Evolutionary conservation across 177 flowering plant genomes (phyloP).

Genomic region (Vitis hybrid): DNA sequence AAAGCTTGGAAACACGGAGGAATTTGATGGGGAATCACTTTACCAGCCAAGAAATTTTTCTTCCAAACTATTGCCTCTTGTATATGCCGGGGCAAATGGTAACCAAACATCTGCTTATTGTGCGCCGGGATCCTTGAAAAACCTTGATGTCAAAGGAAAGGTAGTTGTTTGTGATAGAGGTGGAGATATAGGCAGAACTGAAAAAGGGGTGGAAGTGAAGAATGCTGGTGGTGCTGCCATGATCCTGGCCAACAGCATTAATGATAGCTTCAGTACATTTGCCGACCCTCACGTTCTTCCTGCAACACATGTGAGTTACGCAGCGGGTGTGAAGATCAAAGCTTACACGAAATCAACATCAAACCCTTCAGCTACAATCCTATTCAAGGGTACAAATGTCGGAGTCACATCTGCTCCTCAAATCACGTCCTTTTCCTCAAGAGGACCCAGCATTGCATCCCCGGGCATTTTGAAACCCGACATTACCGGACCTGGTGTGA

Average conservation of each 20-base stretch:
- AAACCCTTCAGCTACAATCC: constrained; percentile 39
- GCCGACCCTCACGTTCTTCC: constrained; percentile 50
- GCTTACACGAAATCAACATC: constrained; percentile 38
- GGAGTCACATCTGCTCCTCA: constrained; percentile 34
- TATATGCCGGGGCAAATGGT: constrained; percentile 10
- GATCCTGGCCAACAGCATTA: constrained; percentile 37
- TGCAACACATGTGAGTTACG: constrained; percentile 35
- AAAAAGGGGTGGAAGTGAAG: constrained; percentile 39
- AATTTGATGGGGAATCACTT: constrained; percentile 40
- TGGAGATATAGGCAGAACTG: constrained; percentile 17
- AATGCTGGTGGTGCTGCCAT: constrained; percentile 54
- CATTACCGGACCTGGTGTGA: constrained; percentile 57
- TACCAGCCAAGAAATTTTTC: constrained; percentile 37
- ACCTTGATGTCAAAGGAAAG: constrained; percentile 36
- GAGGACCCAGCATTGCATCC: constrained; percentile 48
- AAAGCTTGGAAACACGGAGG: constrained; percentile 36
- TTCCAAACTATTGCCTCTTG: constrained; percentile 28
- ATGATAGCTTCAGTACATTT: constrained; percentile 20
- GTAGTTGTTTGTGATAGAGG: constrained; percentile 47
- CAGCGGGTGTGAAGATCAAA: constrained; percentile 30
- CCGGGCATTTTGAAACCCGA: constrained; percentile 62
- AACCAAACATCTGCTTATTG: constrained; percentile 7
- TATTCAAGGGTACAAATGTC: constrained; percentile 43
- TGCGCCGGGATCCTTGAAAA: constrained; percentile 31
- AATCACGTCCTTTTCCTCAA: constrained; percentile 52